Evolutionary conservation across 2,329 filamentous ascomycete species (phyloP), one percentile per base, ranked within the genome.

Genomic region (Niveomyces coronatus): DNA sequence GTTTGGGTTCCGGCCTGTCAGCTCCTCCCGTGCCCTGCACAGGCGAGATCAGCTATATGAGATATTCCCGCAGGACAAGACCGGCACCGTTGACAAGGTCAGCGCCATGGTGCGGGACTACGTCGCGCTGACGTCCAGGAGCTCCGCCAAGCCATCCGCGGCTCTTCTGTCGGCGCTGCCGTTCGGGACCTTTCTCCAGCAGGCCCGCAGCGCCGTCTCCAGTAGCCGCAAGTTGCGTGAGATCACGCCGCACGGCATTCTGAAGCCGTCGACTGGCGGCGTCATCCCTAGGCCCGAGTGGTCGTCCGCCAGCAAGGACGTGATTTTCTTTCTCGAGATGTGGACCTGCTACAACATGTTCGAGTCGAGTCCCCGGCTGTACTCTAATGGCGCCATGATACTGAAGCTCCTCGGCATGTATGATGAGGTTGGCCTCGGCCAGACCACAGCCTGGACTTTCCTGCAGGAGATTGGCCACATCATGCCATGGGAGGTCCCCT

Each of bases 401-500:
- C 54, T 91, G 26, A 72, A 76, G 15, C 68, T 73, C 8, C 60
- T 76, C 1, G 68, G 66, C 1, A 63, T 78, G 38, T 89, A 89
- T 50, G 48, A 57, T 5, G 61, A 71, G 6, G 60, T 56, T 5
- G 27, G 40, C 9, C 47, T 63, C 14, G 57, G 68, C 33, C 55
- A 57, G 35, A 60, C 76, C 26, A 63, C 66, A 17, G 53, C 61
- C 11, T 79, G 74, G 67, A 68, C 74, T 1, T 85, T 88, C 45
- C 58, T 91, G 20, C 82, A 88, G 50, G 85, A 91, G 53, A 66
- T 88, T 28, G 82, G 82, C 9, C 74, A 77, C 37, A 69, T 86
- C 29, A 61, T 73, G 7, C 80, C 83, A 0, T 85, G 79, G 71
- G 81, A 87, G 48, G 74, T 85, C 33, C 70, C 70, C 4, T 64